A percentile compares a stretch with the other conserved stretches of the same genome.
These are phyloP conservation scores for Takakia lepidozioides DNA, from an alignment of 225 moss, liverwort and hornwort genomes.

Conservation along the genomic window DNA sequence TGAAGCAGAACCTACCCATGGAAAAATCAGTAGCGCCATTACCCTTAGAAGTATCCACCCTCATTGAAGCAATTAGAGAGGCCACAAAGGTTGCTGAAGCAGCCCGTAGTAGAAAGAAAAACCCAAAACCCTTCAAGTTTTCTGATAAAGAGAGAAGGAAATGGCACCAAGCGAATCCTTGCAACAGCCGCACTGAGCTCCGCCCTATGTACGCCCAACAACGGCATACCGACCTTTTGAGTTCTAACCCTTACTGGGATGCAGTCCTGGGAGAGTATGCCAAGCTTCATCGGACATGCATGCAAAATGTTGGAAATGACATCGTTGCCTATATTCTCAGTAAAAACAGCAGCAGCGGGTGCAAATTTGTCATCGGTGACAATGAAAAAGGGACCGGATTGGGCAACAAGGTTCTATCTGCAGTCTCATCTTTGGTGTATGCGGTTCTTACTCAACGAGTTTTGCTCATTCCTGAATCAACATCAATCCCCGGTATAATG, in stretches of 20 bases:
- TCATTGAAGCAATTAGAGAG: conserved; percentile 12
- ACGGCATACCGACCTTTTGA: conserved; percentile 16
- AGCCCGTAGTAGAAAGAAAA: too few species aligned
- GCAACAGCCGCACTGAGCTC: conserved; percentile 24
- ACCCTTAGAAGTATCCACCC: conserved; percentile 9
- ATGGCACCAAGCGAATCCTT: conserved; percentile 36
- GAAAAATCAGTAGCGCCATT: not conserved
- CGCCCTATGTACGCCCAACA: conserved; percentile 21
- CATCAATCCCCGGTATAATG: conserved; percentile 15
- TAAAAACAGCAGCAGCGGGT: conserved; percentile 20
- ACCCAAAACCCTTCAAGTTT: not conserved
- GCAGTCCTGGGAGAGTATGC: conserved; percentile 38
- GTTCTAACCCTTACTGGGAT: conserved; percentile 19
- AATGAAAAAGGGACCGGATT: conserved; percentile 27
- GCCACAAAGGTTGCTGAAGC: conserved; percentile 15
- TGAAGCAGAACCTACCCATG: not conserved
- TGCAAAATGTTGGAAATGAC: conserved; percentile 26
- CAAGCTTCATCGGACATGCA: conserved; percentile 36
- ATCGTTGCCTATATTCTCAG: conserved; percentile 14
- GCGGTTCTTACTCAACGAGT: conserved; percentile 48
- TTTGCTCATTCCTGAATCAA: conserved; percentile 19
- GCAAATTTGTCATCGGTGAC: conserved; percentile 37
- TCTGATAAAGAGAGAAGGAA: conserved; percentile 10
- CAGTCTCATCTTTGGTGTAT: conserved; percentile 28
- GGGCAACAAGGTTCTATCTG: conserved; percentile 39